phyloP scores from a whole-genome alignment of 148 eudicot genomes.

The Cornus suecica region DNA sequence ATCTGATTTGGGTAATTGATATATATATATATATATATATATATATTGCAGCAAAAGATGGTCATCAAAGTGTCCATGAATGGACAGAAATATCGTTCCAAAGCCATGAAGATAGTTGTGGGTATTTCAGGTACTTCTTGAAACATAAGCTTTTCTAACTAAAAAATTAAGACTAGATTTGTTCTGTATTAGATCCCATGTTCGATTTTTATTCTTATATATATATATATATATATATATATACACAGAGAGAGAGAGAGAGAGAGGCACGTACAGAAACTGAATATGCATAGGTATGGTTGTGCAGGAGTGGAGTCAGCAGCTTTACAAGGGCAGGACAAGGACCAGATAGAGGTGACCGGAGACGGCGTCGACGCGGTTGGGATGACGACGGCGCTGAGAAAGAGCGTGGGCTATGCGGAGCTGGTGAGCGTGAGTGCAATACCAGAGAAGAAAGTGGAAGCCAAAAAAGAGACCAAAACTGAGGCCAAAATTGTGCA shows the following conservation, averaged over 20 bases:
- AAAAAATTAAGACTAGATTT: too few species aligned
- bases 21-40: too few species aligned
- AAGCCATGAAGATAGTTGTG: conserved; percentile 14
- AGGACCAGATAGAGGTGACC: neutral
- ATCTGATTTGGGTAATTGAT: too few species aligned
- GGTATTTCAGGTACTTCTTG: conserved; percentile 2
- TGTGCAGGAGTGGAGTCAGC: neutral
- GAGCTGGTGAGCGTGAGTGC: conserved; percentile 17
- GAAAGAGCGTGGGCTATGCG: conserved; percentile 11
- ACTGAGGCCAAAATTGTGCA: too few species aligned
- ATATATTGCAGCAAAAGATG: conserved; percentile 14
- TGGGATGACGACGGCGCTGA: neutral
- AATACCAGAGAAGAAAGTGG: neutral
- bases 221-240: too few species aligned
- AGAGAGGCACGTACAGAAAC: too few species aligned
- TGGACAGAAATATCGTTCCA: conserved; percentile 1
- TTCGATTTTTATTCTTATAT: too few species aligned
- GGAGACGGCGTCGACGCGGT: conserved; percentile 19
- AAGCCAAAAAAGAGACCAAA: neutral
- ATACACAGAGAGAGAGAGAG: too few species aligned
- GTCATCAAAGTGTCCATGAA: conserved; percentile 17
- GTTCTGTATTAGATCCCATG: too few species aligned
- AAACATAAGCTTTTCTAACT: too few species aligned
- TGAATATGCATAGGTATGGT: neutral
- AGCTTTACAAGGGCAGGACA: neutral